phyloP scores from a whole-genome alignment of 768 basidiomycete genomes.

The Amanita polypyramis region DNA sequence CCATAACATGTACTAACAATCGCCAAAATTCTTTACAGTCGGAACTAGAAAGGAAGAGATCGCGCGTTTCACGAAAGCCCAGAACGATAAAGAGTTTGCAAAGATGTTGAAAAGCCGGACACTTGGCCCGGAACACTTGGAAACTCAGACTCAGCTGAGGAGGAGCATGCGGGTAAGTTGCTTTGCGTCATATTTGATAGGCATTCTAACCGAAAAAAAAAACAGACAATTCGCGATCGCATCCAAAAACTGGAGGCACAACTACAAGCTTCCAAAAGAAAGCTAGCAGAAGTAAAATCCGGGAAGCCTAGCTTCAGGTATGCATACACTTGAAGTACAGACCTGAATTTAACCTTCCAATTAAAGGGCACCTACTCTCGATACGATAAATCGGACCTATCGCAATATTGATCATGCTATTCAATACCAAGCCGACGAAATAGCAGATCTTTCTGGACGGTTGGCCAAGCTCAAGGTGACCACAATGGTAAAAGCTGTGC shows the following conservation, averaged over 20 bases:
- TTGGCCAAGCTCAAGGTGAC: constrained; percentile 39
- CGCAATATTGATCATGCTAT: constrained; percentile 75
- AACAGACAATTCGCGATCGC: constrained; percentile 57
- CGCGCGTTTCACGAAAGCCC: constrained; percentile 66
- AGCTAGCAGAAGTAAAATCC: constrained; percentile 46
- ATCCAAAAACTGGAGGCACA: constrained; percentile 74
- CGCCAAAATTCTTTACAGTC: constrained; percentile 32
- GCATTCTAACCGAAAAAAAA: not conserved
- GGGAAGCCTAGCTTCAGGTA: constrained; percentile 58
- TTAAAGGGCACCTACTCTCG: constrained; percentile 70
- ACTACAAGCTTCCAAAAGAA: constrained; percentile 60
- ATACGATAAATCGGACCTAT: constrained; percentile 76
- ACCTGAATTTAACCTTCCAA: not conserved
- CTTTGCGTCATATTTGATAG: not conserved
- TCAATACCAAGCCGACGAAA: constrained; percentile 45
- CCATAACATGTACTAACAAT: not conserved
- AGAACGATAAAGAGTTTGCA: constrained; percentile 68
- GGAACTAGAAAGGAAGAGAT: constrained; percentile 80
- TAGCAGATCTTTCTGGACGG: constrained; percentile 41
- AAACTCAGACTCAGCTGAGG: constrained; percentile 70
- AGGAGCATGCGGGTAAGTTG: constrained; percentile 55
- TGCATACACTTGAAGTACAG: constrained; percentile 14
- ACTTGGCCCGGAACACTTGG: constrained; percentile 83
- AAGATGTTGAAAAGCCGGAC: constrained; percentile 63
- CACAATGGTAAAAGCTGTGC: constrained; percentile 9